Evolutionary conservation across 768 basidiomycete genomes (phyloP).

Genomic region (Phylloporus sp.): DNA sequence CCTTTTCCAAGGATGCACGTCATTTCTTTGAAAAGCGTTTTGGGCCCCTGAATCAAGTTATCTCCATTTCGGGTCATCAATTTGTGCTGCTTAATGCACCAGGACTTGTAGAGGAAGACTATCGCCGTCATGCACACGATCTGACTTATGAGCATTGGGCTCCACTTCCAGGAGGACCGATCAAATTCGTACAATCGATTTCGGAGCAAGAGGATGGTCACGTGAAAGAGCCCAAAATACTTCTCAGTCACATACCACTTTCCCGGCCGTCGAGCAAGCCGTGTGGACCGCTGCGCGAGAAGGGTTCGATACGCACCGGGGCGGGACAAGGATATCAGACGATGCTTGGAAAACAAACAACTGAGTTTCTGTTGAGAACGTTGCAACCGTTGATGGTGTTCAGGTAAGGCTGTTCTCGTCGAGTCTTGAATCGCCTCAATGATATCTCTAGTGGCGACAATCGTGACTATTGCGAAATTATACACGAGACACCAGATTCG

Average conservation of each 20-base stretch:
- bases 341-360: constrained; percentile 76
- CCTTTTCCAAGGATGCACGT: constrained; percentile 52
- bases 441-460: constrained; percentile 67
- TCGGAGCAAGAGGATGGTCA: constrained; percentile 31
- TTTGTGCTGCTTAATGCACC: constrained; percentile 74
- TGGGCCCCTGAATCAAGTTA: constrained; percentile 61
- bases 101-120: constrained; percentile 81
- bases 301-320: constrained; percentile 65
- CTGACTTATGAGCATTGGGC: constrained; percentile 53
- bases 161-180: constrained; percentile 48
- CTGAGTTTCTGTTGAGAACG: constrained; percentile 62
- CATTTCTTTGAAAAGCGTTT: constrained; percentile 58
- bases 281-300: constrained; percentile 78
- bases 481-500: constrained; percentile 41
- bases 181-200: constrained; percentile 54
- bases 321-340: constrained; percentile 83
- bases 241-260: constrained; percentile 86
- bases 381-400: constrained; percentile 69
- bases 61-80: constrained; percentile 64
- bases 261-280: constrained; percentile 66
- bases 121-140: constrained; percentile 51
- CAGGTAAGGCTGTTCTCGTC: constrained; percentile 45
- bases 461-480: constrained; percentile 84
- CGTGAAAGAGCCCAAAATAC: constrained; percentile 37
- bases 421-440: neutral